A percentile compares a stretch with the other conserved stretches of the same genome.
Conservation (phyloP, 2,329 filamentous ascomycete species). For the Colletotrichum siamense region DNA sequence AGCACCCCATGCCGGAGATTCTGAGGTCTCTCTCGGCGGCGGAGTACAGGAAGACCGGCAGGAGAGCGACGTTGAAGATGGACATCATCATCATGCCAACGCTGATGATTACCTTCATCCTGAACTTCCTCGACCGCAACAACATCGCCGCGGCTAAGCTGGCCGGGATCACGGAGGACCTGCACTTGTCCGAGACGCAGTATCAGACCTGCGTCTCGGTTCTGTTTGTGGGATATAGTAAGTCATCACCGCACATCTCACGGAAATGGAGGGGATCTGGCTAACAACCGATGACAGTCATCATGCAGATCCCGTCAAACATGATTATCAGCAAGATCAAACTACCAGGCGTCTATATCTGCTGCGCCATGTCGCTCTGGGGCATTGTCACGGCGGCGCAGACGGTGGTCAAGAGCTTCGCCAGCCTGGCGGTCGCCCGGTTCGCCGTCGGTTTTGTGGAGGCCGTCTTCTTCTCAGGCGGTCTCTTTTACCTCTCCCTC, state of each 20-base stretch:
- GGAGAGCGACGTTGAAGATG: background rate
- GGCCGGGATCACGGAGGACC: conserved; percentile 22
- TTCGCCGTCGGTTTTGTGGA: conserved; percentile 9
- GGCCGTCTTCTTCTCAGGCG: background rate
- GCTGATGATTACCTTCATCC: conserved; percentile 3
- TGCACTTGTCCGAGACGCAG: conserved; percentile 22
- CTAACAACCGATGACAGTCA: background rate
- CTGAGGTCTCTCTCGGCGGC: conserved; percentile 9
- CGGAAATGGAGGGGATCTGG: too few species aligned
- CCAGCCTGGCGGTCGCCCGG: conserved; percentile 15
- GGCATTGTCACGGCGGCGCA: conserved; percentile 22
- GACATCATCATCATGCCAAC: conserved; percentile 4
- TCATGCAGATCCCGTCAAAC: background rate
- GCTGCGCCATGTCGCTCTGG: conserved; percentile 26
- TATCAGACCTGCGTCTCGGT: conserved; percentile 39
- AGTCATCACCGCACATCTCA: background rate
- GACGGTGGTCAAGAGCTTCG: background rate
- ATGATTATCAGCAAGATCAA: background rate
- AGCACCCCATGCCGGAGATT: background rate
- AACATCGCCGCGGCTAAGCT: conserved; percentile 19
- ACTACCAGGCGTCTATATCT: conserved; percentile 16
- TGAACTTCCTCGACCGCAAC: conserved; percentile 10
- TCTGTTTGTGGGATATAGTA: conserved; percentile 31
- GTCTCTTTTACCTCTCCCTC: background rate
- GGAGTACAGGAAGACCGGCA: conserved; percentile 21